These are phyloP conservation scores for Beauveria bassiana DNA, from an alignment of 2,329 filamentous ascomycete species.

Conservation along the genomic window DNA sequence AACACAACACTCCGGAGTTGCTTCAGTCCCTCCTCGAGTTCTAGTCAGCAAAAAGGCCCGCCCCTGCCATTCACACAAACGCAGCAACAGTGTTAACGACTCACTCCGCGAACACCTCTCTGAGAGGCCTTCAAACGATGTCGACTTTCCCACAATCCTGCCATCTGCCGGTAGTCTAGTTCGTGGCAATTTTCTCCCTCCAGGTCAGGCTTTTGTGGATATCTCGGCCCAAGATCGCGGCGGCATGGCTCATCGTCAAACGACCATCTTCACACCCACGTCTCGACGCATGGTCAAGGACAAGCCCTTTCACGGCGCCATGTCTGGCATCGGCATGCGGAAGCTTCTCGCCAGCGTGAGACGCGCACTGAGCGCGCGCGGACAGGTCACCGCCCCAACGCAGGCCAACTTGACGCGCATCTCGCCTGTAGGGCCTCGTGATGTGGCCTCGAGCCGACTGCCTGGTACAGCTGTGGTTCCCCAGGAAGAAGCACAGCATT, in stretches of 20 bases:
- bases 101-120: constrained; percentile 63
- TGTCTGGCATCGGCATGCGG: constrained; percentile 70
- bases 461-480: constrained; percentile 55
- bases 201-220: constrained; percentile 73
- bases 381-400: constrained; percentile 34
- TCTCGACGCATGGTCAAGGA: constrained; percentile 34
- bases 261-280: constrained; percentile 42
- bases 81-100: constrained; percentile 82
- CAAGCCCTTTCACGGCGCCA: constrained; percentile 45
- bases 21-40: constrained; percentile 51
- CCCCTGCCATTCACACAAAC: constrained; percentile 59
- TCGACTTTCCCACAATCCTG: constrained; percentile 52
- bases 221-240: constrained; percentile 45
- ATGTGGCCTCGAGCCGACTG: constrained; percentile 49
- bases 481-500: constrained; percentile 39
- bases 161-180: constrained; percentile 78
- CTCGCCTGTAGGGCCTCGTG: constrained; percentile 40
- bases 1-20: constrained; percentile 33
- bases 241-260: constrained; percentile 40
- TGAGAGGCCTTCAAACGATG: constrained; percentile 45
- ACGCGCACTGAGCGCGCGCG: constrained; percentile 63
- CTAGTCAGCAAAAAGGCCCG: constrained; percentile 52
- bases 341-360: constrained; percentile 81
- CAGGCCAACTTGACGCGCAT: constrained; percentile 42
- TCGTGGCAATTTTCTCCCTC: constrained; percentile 76